Base-by-base conservation (phyloP, 805 yeast genomes). In the Lachancea mirantina region DNA sequence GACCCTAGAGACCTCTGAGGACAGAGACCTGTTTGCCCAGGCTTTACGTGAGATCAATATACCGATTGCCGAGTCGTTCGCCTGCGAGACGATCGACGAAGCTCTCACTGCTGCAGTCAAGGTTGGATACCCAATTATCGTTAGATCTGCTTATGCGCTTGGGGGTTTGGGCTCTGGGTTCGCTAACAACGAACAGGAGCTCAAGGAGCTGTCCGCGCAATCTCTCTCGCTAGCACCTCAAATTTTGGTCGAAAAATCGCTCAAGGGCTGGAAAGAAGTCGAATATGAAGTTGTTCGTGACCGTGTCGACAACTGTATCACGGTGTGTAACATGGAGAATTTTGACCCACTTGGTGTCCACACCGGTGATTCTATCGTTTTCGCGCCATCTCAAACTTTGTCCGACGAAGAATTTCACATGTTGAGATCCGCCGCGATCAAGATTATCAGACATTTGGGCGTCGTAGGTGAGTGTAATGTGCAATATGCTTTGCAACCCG, bases 401-500 rank as follows among this genome's bases (percentile, higher is more conserved):
- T 82, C 95, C 23, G 98, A 89, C 62, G 95, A 88, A 60, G 98
- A 89, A 58, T 89, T 84, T 65, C 95, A 89, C 66, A 92, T 89
- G 98, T 76, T 89, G 52, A 80, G 98, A 68, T 71, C 94, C 30
- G 95, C 98, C 36, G 98, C 98, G 36, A 85, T 92, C 61, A 92
- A 92, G 65, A 85, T 89, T 54, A 89, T 89, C 52, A 84, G 97
- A 63, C 98, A 89, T 57, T 71, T 89, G 56, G 98, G 98, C 59
- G 98, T 89, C 45, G 96, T 89, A 49, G 98, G 98, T 63, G 98
- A 89, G 67, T 89, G 98, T 75, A 89, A 89, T 61, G 95, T 89
- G 42, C 98, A 89, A 64, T 89, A 89, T 57, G 94, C 96, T 34
- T 72, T 89, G 47, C 94, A 88, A 58, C 96, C 98, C 26, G 92